Conservation (phyloP, 441 rosid species). For the Syzygium syzygioides region DNA sequence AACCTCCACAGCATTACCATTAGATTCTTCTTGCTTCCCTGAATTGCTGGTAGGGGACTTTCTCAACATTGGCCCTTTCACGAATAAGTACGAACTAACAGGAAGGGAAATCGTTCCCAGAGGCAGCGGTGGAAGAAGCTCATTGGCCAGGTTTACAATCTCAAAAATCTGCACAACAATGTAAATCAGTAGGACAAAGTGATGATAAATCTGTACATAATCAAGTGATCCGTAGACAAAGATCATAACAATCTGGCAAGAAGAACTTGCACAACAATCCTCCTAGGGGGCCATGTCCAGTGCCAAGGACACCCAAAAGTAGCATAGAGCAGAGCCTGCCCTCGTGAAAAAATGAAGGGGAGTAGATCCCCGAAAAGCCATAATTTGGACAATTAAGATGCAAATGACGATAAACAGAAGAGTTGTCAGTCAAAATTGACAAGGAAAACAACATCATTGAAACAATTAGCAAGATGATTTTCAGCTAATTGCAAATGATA, state of each 20-base stretch:
- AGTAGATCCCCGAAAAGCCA: neutral
- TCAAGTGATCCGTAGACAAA: neutral
- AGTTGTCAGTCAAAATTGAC: neutral
- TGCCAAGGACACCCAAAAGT: neutral
- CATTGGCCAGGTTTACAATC: constrained; percentile 98
- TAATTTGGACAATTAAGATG: neutral
- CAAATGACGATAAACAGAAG: neutral
- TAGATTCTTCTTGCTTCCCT: constrained; percentile 59
- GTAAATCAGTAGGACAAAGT: neutral
- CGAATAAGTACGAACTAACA: constrained; percentile 55
- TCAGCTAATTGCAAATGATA: neutral
- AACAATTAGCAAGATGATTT: neutral
- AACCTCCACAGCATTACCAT: constrained; percentile 45
- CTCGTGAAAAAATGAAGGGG: neutral
- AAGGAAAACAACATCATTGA: neutral
- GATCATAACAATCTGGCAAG: neutral
- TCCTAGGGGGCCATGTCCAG: neutral
- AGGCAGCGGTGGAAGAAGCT: constrained; percentile 97
- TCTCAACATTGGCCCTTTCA: constrained; percentile 66
- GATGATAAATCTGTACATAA: neutral
- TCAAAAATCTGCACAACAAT: constrained; percentile 68
- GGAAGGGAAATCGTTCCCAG: constrained; percentile 93
- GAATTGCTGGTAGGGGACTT: constrained; percentile 66
- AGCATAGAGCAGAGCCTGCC: neutral
- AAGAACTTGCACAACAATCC: neutral